Percentiles rank a stretch among this genome's conserved stretches.
Conservation (phyloP, 129 eudicot genomes). For the Helianthus annuus region DNA sequence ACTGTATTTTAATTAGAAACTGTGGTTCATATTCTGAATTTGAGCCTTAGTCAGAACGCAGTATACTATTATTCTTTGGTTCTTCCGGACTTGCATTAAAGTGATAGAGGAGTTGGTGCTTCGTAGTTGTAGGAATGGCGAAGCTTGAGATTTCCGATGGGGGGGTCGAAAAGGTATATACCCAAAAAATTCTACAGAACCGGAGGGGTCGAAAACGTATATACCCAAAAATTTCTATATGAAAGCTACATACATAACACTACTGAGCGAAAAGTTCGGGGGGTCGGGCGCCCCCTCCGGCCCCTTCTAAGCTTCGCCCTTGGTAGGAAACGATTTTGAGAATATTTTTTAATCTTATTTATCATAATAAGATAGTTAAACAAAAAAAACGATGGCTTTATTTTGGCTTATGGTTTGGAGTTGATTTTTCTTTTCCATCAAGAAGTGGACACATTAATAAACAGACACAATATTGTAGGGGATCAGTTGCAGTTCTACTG, state of each 20-base stretch:
- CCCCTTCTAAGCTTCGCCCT: no score
- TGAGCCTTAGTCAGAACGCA: not conserved
- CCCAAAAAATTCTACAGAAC: no score
- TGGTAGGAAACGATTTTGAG: not conserved
- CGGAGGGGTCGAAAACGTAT: no score
- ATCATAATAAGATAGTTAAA: not conserved
- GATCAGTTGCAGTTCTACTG: no score
- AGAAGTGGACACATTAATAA: not conserved
- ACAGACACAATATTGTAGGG: no score
- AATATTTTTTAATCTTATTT: not conserved
- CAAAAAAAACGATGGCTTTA: not conserved
- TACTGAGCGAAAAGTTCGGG: no score
- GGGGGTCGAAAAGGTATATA: no score
- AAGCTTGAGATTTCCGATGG: no score
- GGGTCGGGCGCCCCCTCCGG: no score
- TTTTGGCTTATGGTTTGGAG: not conserved
- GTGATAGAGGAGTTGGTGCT: conserved; percentile 11
- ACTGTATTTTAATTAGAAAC: not conserved
- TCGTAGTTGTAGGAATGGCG: conserved; percentile 17
- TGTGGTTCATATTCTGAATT: not conserved
- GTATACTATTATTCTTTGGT: not conserved
- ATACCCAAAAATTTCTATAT: no score
- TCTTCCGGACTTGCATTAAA: not conserved
- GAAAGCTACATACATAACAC: no score
- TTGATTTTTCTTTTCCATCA: not conserved